Evolutionary conservation across 192 early-diverging fungal species (phyloP).

Genomic region (Funneliformis geosporum): DNA sequence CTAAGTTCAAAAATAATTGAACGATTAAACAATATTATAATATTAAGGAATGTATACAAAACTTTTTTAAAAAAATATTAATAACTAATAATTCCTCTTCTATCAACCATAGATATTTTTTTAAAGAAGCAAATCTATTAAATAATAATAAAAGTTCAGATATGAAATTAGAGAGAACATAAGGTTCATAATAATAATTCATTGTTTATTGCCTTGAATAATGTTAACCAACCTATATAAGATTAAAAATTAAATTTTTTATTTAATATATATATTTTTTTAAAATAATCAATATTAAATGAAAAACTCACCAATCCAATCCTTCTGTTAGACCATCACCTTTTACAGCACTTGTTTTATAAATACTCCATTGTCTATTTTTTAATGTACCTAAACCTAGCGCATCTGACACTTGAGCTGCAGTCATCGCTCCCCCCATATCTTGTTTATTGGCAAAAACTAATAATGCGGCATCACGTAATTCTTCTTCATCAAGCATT

Average conservation of each 20-base stretch:
- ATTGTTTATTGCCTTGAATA: constrained; percentile 45
- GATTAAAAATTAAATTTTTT: not conserved
- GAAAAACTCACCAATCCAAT: constrained; percentile 87
- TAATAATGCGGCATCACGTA: constrained; percentile 83
- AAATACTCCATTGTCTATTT: constrained; percentile 92
- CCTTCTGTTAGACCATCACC: constrained; percentile 92
- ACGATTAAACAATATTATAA: too few relatives aligned
- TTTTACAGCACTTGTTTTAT: constrained; percentile 90
- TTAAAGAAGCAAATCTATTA: too few relatives aligned
- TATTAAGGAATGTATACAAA: too few relatives aligned
- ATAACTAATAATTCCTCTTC: too few relatives aligned
- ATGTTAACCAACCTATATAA: constrained; percentile 49
- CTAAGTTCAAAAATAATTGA: too few relatives aligned
- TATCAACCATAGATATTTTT: too few relatives aligned
- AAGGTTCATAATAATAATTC: not conserved
- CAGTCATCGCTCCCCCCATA: constrained; percentile 89
- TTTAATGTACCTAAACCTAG: constrained; percentile 82
- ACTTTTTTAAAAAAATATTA: too few relatives aligned
- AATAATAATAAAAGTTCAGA: not conserved
- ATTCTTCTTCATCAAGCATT: constrained; percentile 96
- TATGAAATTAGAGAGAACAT: too few relatives aligned
- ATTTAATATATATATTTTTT: not conserved
- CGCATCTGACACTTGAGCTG: constrained; percentile 84
- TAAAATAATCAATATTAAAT: not conserved
- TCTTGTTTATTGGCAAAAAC: constrained; percentile 99